phyloP scores from a whole-genome alignment of 139 green algal genomes.

The Pleodorina starrii region DNA sequence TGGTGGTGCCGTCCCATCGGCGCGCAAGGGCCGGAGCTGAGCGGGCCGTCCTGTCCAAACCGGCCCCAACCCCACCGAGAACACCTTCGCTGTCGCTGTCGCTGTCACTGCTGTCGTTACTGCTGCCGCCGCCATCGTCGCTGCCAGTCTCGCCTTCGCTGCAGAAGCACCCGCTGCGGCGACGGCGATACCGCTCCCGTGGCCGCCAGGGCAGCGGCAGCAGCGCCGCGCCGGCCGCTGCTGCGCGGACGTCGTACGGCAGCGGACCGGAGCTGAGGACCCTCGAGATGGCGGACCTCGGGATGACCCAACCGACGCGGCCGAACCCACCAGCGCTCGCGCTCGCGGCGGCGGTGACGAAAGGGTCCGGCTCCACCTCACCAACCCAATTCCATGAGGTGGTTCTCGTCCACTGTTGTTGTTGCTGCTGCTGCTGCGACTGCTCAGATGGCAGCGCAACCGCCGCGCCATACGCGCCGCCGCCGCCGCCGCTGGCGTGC shows the following conservation, averaged over 20 bases:
- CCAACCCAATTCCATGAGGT: no score
- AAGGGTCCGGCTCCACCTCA: no score
- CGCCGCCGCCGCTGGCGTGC: no score
- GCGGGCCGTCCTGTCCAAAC: no score
- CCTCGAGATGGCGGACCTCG: background rate
- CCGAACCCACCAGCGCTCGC: background rate
- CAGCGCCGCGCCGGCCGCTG: background rate
- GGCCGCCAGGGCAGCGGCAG: background rate
- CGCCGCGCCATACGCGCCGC: no score
- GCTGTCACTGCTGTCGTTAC: background rate
- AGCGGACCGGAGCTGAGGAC: background rate
- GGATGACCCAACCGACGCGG: background rate
- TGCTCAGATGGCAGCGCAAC: no score
- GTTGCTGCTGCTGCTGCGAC: constrained; percentile 18
- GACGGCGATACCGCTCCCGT: background rate
- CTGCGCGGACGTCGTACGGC: background rate
- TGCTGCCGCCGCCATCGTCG: background rate
- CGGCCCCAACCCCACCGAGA: no score
- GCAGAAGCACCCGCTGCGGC: background rate
- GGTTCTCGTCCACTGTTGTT: background rate
- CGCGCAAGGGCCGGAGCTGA: no score
- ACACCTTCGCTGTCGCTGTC: background rate
- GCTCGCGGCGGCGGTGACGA: no score
- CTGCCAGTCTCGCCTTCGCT: background rate
- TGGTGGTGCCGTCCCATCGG: no score